Base-by-base conservation (phyloP, 768 basidiomycete species). In the Chalciporus sphaerocephalus region DNA sequence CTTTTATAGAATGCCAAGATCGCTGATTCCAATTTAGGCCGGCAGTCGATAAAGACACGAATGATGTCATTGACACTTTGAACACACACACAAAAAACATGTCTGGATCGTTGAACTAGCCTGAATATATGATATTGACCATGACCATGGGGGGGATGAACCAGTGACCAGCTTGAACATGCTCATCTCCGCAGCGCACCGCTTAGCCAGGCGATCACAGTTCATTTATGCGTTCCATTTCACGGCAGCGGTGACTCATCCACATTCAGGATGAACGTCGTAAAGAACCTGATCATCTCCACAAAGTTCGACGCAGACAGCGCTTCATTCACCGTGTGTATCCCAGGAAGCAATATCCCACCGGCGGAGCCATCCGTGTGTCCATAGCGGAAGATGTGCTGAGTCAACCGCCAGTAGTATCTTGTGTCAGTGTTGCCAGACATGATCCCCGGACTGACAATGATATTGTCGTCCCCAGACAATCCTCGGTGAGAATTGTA, bases 251-350 rank as follows among this genome's bases (percentile, higher is more conserved):
- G 16, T 13, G 75, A 67, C 57, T 87, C 85, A 45, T 88, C 85
- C 1, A 71, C 73, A 51, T 87, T 89, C 33, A 89, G 67, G 16
- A 88, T 78, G 27, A 87, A 67, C 3, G 73, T 74, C 1, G 75
- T 68, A 58, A 79, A 86, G 66, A 87, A 89, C 20, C 77, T 69
- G 36, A 87, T 79, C 43, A 80, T 74, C 58, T 85, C 83, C 36
- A 86, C 59, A 48, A 85, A 78, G 5, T 67, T 63, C 47, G 78
- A 74, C 1, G 70, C 71, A 9, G 65, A 53, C 16, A 82, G 64
- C 18, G 69, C 85, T 73, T 88, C 87, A 46, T 88, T 77, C 21
- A 87, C 76, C 2, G 85, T 85, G 61, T 88, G 87, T n/a, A 82
- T 65, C 1, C 74, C 73, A 20, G 59, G 55, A 40, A 64, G 64